Conservation (phyloP, 108 stramenopile species). For the Parietichytrium sp. region DNA sequence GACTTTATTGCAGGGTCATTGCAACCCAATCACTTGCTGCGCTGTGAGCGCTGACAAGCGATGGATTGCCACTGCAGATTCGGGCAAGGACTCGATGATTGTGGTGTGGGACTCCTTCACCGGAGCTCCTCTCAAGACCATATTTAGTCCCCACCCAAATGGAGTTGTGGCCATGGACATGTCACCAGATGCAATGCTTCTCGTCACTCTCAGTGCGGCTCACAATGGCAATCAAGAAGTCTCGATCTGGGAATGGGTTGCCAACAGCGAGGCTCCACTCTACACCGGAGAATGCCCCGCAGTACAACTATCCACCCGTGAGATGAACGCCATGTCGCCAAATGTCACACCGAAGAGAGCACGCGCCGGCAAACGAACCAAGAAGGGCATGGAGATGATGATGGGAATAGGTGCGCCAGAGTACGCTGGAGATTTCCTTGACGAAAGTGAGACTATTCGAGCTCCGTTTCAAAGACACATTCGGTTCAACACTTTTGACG, state of each 20-base stretch:
- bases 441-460: too few species aligned
- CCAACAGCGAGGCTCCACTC: conserved; percentile 44
- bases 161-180: conserved; percentile 56
- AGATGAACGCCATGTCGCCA: background rate
- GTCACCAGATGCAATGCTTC: conserved; percentile 48
- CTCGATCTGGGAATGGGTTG: conserved; percentile 61
- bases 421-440: background rate
- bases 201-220: conserved; percentile 45
- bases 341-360: background rate
- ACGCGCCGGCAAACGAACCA: background rate
- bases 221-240: background rate
- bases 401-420: background rate
- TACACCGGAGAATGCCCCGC: conserved; percentile 43
- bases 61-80: conserved; percentile 65
- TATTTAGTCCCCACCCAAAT: conserved; percentile 49
- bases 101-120: conserved; percentile 63
- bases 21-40: conserved; percentile 53
- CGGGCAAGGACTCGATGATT: conserved; percentile 58
- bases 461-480: too few species aligned
- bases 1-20: conserved; percentile 64
- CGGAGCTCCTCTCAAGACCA: conserved; percentile 57
- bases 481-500: conserved; percentile 49
- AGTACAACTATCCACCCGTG: background rate
- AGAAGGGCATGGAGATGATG: too few species aligned
- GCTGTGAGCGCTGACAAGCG: conserved; percentile 58